phyloP scores from a whole-genome alignment of 2,329 filamentous ascomycete genomes.

The Claviceps paspali region DNA sequence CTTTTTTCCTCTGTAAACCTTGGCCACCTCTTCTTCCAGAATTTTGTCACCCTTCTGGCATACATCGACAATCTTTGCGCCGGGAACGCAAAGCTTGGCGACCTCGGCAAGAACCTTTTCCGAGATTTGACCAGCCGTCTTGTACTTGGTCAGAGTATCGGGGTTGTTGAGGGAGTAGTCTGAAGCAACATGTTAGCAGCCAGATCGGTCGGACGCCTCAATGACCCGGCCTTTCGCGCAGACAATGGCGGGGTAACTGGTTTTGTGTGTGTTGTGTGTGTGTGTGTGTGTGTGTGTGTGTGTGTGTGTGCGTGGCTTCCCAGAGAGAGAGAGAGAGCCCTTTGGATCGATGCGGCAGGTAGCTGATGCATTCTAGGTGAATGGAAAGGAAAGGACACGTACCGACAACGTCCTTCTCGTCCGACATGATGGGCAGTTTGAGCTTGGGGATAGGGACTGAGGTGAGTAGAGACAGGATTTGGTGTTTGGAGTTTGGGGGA shows the following conservation, averaged over 20 bases:
- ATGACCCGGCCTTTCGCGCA: not conserved
- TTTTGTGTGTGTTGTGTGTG: too few species aligned
- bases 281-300: too few species aligned
- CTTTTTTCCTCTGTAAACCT: slow-evolving; percentile 99
- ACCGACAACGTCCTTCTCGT: slow-evolving; percentile 30
- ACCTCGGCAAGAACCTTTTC: slow-evolving; percentile 90
- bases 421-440: slow-evolving; percentile 25
- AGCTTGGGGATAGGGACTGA: not conserved
- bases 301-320: too few species aligned
- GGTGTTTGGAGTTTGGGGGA: slow-evolving; percentile 1
- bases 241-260: slow-evolving; percentile 9
- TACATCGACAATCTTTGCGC: slow-evolving; percentile 82
- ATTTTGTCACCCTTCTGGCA: slow-evolving; percentile 94
- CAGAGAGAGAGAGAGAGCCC: too few species aligned
- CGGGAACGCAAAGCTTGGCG: slow-evolving; percentile 56
- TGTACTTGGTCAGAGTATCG: slow-evolving; percentile 97
- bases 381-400: slow-evolving; percentile 13
- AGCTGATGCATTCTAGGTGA: not conserved
- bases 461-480: not conserved
- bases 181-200: slow-evolving; percentile 19
- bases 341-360: not conserved
- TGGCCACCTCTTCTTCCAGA: slow-evolving; percentile 79
- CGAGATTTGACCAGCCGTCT: slow-evolving; percentile 87
- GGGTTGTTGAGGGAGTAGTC: slow-evolving; percentile 85
- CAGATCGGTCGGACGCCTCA: too few species aligned